Evolutionary conservation across 169 alveolate species (phyloP), one percentile per base, ranked within the genome.

Genomic region (Plasmodium gaboni): DNA sequence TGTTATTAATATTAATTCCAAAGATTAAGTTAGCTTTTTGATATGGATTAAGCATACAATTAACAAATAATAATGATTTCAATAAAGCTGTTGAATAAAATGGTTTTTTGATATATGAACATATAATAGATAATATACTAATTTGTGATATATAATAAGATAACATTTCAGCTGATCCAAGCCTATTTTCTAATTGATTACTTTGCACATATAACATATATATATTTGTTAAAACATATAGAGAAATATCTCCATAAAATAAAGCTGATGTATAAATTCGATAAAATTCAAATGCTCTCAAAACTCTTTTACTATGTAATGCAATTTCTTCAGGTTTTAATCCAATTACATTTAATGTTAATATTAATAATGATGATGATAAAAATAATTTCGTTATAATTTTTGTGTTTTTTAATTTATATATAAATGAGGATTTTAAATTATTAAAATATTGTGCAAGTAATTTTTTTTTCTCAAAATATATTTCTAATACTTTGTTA

Each of bases 241-340:
- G 48, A 46, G 89, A 78, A n/a, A 78, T 78, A 59, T 78, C 89
- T 8, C 89, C 89, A 50, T 78, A 78, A 65, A 78, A 78, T 46
- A 78, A 65, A 48, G 89, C 89, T 48, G 89, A 78, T 64, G 89
- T 78, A 64, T 64, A 38, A 64, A 78, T 78, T 78, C 89, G 24
- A 70, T 78, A 78, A 78, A 78, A 78, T 38, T 78, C 89, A 78
- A 78, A 78, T 28, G 89, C 74, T 50, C 89, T 64, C 55, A 78
- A 38, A 26, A 78, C 44, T 78, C 89, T 78, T 67, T 78, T 78
- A 78, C 48, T 69, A 60, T 78, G 89, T 65, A 78, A 42, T 50
- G 89, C 89, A 38, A 78, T 78, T 44, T 78, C 89, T 78, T 78
- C 89, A 12, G 89, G 89, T 78, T 67, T 78, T 78, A 78, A 8